These are phyloP conservation scores for Hyaloscypha bicolor DNA, from an alignment of 495 filamentous ascomycete species.

Conservation along the genomic window DNA sequence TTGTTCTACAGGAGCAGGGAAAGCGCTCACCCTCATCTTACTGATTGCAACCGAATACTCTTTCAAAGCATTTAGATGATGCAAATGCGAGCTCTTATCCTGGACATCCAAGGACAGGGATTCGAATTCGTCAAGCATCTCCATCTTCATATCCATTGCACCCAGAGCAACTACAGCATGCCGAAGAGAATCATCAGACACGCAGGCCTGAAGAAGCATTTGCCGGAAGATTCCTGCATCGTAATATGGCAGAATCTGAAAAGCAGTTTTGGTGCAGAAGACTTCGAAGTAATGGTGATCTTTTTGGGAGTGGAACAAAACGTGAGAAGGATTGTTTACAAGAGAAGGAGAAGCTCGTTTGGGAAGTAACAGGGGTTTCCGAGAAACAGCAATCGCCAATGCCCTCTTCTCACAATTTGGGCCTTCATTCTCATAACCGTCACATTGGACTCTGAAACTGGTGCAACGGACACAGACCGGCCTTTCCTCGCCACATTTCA, in stretches of 20 bases:
- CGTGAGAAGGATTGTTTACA: neutral
- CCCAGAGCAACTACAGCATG: constrained; percentile 65
- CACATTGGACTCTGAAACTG: constrained; percentile 16
- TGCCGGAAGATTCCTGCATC: constrained; percentile 14
- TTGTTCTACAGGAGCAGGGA: no score
- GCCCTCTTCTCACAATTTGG: neutral
- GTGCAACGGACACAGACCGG: constrained; percentile 13
- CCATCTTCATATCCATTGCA: constrained; percentile 55
- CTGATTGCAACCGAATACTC: constrained; percentile 18
- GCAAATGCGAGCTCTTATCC: neutral
- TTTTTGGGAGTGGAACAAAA: neutral
- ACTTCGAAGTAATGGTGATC: constrained; percentile 10
- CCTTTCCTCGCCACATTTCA: constrained; percentile 20
- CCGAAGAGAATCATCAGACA: constrained; percentile 57
- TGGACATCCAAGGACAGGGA: no score
- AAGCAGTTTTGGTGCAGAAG: constrained; percentile 8
- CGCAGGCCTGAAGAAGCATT: constrained; percentile 56
- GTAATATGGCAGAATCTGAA: constrained; percentile 6
- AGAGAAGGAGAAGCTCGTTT: neutral
- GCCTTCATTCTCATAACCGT: constrained; percentile 3
- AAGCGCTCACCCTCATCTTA: neutral
- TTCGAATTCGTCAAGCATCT: neutral
- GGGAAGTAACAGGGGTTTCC: neutral
- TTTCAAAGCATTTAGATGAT: constrained; percentile 15
- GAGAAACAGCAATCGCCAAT: neutral